phyloP scores from a whole-genome alignment of 495 filamentous ascomycete genomes.

The Trichoderma erinaceum region DNA sequence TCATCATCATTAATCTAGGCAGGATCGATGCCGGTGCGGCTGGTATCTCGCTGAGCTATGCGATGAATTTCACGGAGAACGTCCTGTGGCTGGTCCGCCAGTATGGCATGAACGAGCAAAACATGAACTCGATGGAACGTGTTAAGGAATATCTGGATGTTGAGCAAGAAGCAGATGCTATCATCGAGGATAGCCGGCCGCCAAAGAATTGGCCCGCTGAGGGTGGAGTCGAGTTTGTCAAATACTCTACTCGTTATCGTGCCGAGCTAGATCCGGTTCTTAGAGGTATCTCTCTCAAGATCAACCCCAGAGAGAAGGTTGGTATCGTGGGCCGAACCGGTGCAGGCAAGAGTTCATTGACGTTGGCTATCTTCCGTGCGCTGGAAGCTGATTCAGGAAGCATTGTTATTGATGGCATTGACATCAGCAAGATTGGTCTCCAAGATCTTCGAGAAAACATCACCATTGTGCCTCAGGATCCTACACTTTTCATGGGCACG shows the following conservation, averaged over 20 bases:
- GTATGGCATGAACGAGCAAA: slow-evolving; percentile 95
- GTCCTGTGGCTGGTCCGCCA: slow-evolving; percentile 93
- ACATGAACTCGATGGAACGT: slow-evolving; percentile 99
- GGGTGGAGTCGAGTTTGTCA: slow-evolving; percentile 78
- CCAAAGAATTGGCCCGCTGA: slow-evolving; percentile 74
- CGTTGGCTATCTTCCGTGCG: slow-evolving; percentile 93
- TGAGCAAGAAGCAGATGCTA: slow-evolving; percentile 79
- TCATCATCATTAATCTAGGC: slow-evolving; percentile 78
- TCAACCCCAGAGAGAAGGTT: slow-evolving; percentile 83
- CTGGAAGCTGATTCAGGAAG: slow-evolving; percentile 86
- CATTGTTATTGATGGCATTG: slow-evolving; percentile 84
- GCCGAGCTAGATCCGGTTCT: slow-evolving; percentile 81
- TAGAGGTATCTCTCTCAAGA: slow-evolving; percentile 75
- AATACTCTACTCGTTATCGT: slow-evolving; percentile 86
- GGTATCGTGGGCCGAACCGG: slow-evolving; percentile 96
- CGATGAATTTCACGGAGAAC: slow-evolving; percentile 95
- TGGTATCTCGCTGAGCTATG: slow-evolving; percentile 94
- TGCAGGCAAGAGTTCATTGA: slow-evolving; percentile 94
- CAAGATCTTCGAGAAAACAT: slow-evolving; percentile 88
- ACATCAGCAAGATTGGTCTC: slow-evolving; percentile 82
- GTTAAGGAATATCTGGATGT: slow-evolving; percentile 96
- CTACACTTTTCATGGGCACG: slow-evolving; percentile 93
- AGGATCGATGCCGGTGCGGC: slow-evolving; percentile 88
- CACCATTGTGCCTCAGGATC: slow-evolving; percentile 97
- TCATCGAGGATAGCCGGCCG: slow-evolving; percentile 75